A percentile compares a stretch with the other conserved stretches of the same genome.
Evolutionary conservation across 2,329 filamentous ascomycete species (phyloP).

Genomic region (Pseudogymnoascus sp.): DNA sequence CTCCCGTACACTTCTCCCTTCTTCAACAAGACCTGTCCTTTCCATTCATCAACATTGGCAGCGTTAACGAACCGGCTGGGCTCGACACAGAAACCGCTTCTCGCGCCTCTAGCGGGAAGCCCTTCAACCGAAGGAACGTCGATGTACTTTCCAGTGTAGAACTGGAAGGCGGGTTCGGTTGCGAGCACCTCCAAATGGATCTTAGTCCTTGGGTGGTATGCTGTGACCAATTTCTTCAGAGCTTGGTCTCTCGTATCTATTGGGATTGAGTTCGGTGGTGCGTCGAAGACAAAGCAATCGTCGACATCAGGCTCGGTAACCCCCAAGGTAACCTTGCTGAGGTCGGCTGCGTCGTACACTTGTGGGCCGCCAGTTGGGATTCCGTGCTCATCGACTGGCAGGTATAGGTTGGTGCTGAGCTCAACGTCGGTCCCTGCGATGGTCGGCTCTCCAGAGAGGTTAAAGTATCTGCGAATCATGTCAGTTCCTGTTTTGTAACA

Average conservation of each 20-base stretch:
- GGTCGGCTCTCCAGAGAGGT: constrained; percentile 47
- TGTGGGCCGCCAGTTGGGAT: constrained; percentile 67
- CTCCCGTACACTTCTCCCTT: constrained; percentile 78
- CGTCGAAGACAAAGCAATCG: constrained; percentile 73
- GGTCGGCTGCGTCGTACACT: constrained; percentile 55
- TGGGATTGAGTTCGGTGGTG: constrained; percentile 33
- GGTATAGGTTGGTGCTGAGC: constrained; percentile 54
- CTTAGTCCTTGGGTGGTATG: constrained; percentile 65
- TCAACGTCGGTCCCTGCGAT: constrained; percentile 56
- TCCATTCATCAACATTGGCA: constrained; percentile 74
- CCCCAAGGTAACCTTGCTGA: constrained; percentile 65
- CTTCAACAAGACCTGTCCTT: constrained; percentile 68
- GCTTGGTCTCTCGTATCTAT: constrained; percentile 47
- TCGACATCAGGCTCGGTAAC: constrained; percentile 64
- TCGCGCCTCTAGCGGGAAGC: constrained; percentile 54
- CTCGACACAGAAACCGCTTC: constrained; percentile 85
- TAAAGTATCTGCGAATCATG: constrained; percentile 49
- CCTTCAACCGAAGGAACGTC: constrained; percentile 59
- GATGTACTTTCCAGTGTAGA: constrained; percentile 86
- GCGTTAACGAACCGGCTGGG: constrained; percentile 88
- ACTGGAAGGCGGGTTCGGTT: constrained; percentile 94
- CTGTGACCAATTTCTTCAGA: constrained; percentile 60
- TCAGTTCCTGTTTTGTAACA: constrained; percentile 11
- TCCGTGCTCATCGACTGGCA: constrained; percentile 63
- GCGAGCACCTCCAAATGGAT: constrained; percentile 81